These are phyloP conservation scores for Amaranthus hypochondriacus DNA, from an alignment of 148 eudicot species.

Conservation along the genomic window DNA sequence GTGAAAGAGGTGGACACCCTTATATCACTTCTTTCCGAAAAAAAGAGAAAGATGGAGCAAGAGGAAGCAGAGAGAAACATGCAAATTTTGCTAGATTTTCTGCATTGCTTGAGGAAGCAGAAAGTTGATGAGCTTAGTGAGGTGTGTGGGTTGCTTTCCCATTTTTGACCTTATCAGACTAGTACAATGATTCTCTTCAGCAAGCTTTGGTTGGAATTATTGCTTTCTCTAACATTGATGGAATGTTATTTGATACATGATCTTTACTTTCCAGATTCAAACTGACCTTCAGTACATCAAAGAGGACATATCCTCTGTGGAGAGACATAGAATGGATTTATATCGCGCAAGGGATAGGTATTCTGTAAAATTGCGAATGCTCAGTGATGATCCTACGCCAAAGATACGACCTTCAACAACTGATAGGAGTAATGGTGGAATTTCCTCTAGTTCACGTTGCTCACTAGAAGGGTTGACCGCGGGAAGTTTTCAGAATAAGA, in stretches of 20 bases:
- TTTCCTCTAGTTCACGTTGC: constrained; percentile 48
- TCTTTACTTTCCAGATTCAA: constrained; percentile 53
- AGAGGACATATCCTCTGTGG: constrained; percentile 72
- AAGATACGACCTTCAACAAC: constrained; percentile 47
- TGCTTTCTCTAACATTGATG: neutral
- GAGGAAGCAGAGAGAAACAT: constrained; percentile 95
- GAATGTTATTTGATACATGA: constrained; percentile 14
- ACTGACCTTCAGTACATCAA: constrained; percentile 70
- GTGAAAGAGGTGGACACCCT: constrained; percentile 72
- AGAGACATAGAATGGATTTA: constrained; percentile 68
- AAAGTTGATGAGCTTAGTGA: constrained; percentile 74
- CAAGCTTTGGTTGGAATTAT: neutral
- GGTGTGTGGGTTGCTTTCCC: constrained; percentile 38
- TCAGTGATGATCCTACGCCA: constrained; percentile 45
- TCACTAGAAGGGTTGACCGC: constrained; percentile 46
- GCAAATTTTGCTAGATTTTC: constrained; percentile 76
- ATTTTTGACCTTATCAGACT: neutral
- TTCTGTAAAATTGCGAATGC: constrained; percentile 60
- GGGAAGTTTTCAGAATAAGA: constrained; percentile 53
- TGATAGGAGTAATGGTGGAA: constrained; percentile 42
- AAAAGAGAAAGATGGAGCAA: constrained; percentile 83
- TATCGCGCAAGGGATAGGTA: constrained; percentile 70
- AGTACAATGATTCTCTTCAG: neutral
- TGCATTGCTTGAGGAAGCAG: constrained; percentile 74
- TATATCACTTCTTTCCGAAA: constrained; percentile 63